Percentiles rank a stretch among this genome's conserved stretches.
These are phyloP conservation scores for Fusarium nematophilum DNA, from an alignment of 2,329 filamentous ascomycete genomes.

Conservation along the genomic window DNA sequence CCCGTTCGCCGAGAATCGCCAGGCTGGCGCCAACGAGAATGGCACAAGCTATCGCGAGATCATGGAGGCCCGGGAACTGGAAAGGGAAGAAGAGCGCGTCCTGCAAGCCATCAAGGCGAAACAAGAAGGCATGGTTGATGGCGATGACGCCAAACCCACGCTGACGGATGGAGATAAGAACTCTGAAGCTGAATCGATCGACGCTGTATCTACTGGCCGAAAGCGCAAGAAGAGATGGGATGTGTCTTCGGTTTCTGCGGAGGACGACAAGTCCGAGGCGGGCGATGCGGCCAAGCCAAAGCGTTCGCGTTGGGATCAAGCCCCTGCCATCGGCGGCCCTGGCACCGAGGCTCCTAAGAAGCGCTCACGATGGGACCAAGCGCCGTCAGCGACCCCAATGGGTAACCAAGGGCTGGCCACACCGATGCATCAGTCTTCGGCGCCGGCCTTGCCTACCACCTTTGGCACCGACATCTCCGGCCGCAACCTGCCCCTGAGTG, in stretches of 20 bases:
- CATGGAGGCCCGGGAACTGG: constrained; percentile 90
- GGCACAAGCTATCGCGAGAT: constrained; percentile 88
- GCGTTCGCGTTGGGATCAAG: constrained; percentile 89
- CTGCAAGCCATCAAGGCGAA: constrained; percentile 82
- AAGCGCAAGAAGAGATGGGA: constrained; percentile 98
- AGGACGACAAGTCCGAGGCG: constrained; percentile 62
- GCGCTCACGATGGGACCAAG: constrained; percentile 92
- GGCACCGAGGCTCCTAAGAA: constrained; percentile 74
- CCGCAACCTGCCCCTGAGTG: constrained; percentile 85
- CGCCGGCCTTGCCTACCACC: constrained; percentile 61
- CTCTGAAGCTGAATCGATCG: constrained; percentile 74
- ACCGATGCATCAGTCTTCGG: constrained; percentile 78
- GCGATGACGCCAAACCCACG: constrained; percentile 77
- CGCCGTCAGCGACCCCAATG: constrained; percentile 82
- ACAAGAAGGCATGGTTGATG: constrained; percentile 64
- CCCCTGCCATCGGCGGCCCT: constrained; percentile 68
- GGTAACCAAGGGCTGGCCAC: constrained; percentile 80
- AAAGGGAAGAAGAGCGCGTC: constrained; percentile 93
- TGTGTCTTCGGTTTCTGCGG: constrained; percentile 69
- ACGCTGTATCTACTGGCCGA: constrained; percentile 70
- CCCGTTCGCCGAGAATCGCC: constrained; percentile 81
- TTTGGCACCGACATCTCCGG: constrained; percentile 86
- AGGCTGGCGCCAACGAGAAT: constrained; percentile 74
- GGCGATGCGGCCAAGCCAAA: constrained; percentile 72
- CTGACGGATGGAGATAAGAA: constrained; percentile 81